These are phyloP conservation scores for Gardenia jasminoides DNA, from an alignment of 257 asterid species.

Conservation along the genomic window DNA sequence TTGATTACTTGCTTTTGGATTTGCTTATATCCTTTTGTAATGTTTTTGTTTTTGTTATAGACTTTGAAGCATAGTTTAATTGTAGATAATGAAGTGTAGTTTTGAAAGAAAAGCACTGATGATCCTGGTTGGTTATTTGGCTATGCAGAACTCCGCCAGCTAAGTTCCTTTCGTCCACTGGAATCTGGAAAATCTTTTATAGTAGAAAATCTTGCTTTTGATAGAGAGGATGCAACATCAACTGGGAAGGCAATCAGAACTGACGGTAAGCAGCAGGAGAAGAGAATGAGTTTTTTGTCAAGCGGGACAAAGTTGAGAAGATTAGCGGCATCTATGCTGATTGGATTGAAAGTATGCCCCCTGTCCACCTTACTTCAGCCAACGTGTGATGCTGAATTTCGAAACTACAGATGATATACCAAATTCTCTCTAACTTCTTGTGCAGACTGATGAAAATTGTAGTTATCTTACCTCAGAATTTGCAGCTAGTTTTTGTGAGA, in stretches of 20 bases:
- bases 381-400: not conserved
- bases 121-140: slow-evolving; percentile 16
- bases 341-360: slow-evolving; percentile 36
- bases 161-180: slow-evolving; percentile 14
- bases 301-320: slow-evolving; percentile 27
- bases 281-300: slow-evolving; percentile 18
- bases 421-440: not conserved
- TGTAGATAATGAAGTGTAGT: too few relatives aligned
- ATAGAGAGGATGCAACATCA: slow-evolving; percentile 12
- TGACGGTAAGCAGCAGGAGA: slow-evolving; percentile 19
- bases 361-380: not conserved
- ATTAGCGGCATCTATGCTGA: slow-evolving; percentile 49
- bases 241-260: slow-evolving; percentile 12
- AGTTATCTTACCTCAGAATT: not conserved
- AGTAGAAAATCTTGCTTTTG: slow-evolving; percentile 10
- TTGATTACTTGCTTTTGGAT: too few relatives aligned
- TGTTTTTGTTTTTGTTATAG: too few relatives aligned
- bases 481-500: not conserved
- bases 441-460: not conserved
- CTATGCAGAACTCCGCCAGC: slow-evolving; percentile 34
- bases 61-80: too few relatives aligned
- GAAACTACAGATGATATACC: not conserved
- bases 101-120: slow-evolving; percentile 1
- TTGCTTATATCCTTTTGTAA: too few relatives aligned
- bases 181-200: slow-evolving; percentile 6